phyloP scores from a whole-genome alignment of 768 basidiomycete genomes.

The Zangia roseola region DNA sequence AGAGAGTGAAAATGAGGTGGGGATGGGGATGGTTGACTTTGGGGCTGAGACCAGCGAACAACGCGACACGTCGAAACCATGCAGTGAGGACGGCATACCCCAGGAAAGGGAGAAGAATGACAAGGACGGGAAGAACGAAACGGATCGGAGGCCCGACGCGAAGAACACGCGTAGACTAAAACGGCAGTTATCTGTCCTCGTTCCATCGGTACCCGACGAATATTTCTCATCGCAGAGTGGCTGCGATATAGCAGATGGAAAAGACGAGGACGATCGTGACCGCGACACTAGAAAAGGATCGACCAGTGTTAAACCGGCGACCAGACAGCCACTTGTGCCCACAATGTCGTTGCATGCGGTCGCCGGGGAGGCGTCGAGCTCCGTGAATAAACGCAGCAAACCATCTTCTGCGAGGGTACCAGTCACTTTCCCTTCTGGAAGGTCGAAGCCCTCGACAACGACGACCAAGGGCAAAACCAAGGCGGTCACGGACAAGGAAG shows the following conservation, averaged over 20 bases:
- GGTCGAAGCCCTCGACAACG: neutral
- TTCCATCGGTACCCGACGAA: constrained; percentile 26
- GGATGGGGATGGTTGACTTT: neutral
- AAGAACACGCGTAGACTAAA: constrained; percentile 13
- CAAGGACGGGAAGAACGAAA: neutral
- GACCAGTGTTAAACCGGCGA: too few relatives aligned
- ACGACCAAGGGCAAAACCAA: constrained; percentile 1
- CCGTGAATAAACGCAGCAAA: too few relatives aligned
- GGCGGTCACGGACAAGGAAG: neutral
- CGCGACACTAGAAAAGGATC: neutral
- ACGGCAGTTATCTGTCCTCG: constrained; percentile 27
- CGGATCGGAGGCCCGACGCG: neutral
- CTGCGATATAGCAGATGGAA: neutral
- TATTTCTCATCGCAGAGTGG: constrained; percentile 23
- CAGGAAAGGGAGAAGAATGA: constrained; percentile 1
- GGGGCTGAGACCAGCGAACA: neutral
- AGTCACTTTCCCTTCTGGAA: neutral
- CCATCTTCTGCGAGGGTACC: constrained; percentile 18
- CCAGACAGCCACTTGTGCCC: too few relatives aligned
- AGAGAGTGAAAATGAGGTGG: constrained; percentile 2
- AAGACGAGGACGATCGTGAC: neutral
- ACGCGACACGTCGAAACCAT: neutral
- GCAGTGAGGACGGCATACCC: neutral
- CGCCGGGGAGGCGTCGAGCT: too few relatives aligned
- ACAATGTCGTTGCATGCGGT: too few relatives aligned